phyloP scores from a whole-genome alignment of 2,329 filamentous ascomycete genomes.

The Calonectria henricotiae region DNA sequence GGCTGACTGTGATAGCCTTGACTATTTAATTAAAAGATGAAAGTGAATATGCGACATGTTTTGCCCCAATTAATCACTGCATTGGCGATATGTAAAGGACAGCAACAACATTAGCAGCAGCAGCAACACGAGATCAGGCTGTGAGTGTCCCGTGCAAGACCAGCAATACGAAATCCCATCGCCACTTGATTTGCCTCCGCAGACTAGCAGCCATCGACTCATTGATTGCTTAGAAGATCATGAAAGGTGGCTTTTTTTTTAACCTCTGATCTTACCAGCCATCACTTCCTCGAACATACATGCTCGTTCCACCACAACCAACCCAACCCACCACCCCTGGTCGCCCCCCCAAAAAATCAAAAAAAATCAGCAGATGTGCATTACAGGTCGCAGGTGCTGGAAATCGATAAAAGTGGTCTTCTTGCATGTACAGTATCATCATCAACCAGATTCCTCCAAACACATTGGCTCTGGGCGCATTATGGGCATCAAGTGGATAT shows the following conservation, averaged over 20 bases:
- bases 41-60: neutral
- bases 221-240: neutral
- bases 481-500: too few relatives aligned
- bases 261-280: too few relatives aligned
- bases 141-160: neutral
- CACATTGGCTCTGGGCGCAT: too few relatives aligned
- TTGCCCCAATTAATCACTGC: too few relatives aligned
- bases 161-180: slow-evolving; percentile 3
- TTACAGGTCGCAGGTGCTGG: neutral
- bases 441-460: too few relatives aligned
- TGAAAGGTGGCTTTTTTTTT: neutral
- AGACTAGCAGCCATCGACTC: neutral
- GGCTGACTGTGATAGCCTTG: neutral
- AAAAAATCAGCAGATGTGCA: slow-evolving; percentile 34
- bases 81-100: neutral
- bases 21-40: neutral
- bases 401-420: too few relatives aligned
- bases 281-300: neutral
- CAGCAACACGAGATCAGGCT: too few relatives aligned
- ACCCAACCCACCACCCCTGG: neutral
- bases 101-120: neutral
- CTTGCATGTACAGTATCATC: too few relatives aligned
- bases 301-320: neutral
- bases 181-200: slow-evolving; percentile 20
- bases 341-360: neutral